Evolutionary conservation across 2,329 filamentous ascomycete genomes (phyloP).

Genomic region (Knufia fluminis): DNA sequence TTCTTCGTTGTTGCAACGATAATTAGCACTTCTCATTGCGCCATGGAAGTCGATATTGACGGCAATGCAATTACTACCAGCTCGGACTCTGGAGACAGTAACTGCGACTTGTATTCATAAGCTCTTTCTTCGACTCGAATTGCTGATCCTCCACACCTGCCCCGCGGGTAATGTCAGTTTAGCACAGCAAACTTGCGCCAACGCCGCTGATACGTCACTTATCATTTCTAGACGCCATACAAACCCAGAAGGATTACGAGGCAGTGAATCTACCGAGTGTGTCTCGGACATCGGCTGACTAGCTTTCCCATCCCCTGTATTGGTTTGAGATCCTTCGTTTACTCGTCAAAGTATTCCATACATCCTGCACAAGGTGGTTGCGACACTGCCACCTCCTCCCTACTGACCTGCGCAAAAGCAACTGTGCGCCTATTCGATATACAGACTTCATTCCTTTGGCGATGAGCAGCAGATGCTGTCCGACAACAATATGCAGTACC

Average conservation of each 20-base stretch:
- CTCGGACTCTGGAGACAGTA: no score
- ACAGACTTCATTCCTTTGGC: neutral
- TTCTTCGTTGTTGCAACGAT: no score
- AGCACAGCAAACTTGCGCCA: no score
- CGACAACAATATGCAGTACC: conserved; percentile 3
- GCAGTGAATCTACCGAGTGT: neutral
- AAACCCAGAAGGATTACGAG: conserved; percentile 1
- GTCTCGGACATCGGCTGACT: conserved; percentile 4
- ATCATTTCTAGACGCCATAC: neutral
- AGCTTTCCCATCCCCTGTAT: neutral
- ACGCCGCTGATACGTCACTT: neutral
- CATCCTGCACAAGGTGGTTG: neutral
- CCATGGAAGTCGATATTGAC: no score
- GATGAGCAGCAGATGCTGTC: conserved; percentile 1
- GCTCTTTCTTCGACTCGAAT: no score
- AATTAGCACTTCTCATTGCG: no score
- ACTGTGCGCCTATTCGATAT: neutral
- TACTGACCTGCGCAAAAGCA: neutral
- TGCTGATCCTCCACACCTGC: no score
- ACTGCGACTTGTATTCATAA: no score
- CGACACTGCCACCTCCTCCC: neutral
- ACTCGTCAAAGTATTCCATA: neutral
- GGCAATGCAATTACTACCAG: no score
- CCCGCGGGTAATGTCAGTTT: no score
- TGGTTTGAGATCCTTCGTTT: neutral